These are phyloP conservation scores for Aureobasidium lini DNA, from an alignment of 2,329 filamentous ascomycete species.

Conservation along the genomic window DNA sequence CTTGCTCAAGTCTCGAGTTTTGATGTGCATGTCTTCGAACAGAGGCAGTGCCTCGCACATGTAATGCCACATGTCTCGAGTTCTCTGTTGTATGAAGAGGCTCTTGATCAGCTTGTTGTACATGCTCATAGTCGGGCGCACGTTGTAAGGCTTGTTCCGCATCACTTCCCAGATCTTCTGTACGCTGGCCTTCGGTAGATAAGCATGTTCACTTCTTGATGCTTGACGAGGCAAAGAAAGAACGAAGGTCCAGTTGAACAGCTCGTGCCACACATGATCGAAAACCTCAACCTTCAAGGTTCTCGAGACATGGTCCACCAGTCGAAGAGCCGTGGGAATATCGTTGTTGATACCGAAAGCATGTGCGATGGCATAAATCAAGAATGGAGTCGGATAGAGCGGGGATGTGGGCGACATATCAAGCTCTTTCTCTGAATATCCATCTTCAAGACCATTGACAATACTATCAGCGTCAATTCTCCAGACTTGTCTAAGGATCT, in stretches of 20 bases:
- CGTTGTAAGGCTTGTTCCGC: constrained; percentile 49
- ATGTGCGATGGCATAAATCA: constrained; percentile 62
- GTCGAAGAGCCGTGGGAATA: constrained; percentile 49
- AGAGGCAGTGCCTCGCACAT: constrained; percentile 21
- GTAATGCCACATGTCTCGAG: constrained; percentile 17
- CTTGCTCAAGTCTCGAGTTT: background rate
- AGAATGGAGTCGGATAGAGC: constrained; percentile 48
- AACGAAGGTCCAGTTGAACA: constrained; percentile 62
- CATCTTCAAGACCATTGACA: constrained; percentile 19
- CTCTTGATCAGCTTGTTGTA: constrained; percentile 35
- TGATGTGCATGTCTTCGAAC: constrained; percentile 1
- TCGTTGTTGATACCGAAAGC: constrained; percentile 60
- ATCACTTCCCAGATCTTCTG: constrained; percentile 52
- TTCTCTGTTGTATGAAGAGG: constrained; percentile 16
- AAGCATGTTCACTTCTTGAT: constrained; percentile 15
- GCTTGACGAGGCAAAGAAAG: constrained; percentile 34
- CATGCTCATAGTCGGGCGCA: constrained; percentile 51
- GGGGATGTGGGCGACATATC: constrained; percentile 41
- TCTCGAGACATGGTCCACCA: constrained; percentile 56
- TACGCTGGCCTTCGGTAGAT: constrained; percentile 40
- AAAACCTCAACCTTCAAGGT: constrained; percentile 53
- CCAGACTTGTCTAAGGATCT: constrained; percentile 47
- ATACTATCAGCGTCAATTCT: constrained; percentile 43
- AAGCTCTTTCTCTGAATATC: background rate
- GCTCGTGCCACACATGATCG: constrained; percentile 53